Evolutionary conservation across 2,329 filamentous ascomycete species (phyloP), one percentile per base, ranked within the genome.

Genomic region (Ilyonectria destructans): DNA sequence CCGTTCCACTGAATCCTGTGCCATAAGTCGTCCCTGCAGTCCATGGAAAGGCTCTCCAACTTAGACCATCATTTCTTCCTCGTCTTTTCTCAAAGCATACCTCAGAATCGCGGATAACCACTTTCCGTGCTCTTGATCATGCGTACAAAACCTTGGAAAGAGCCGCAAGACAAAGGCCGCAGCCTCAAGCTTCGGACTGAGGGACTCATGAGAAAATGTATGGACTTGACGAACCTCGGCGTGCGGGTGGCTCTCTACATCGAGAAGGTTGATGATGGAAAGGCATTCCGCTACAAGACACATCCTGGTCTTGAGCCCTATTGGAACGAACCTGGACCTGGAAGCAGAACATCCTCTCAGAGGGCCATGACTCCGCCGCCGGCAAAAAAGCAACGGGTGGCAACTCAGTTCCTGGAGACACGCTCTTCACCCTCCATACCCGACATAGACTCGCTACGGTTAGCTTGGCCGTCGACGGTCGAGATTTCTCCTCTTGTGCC

Each of bases 221-320:
- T 51, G 2, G 19, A 60, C 10, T 45, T 60, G 10, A 23, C 29
- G 2, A 51, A 49, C 26, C 57, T 60, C 7, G 19, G 45, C 4
- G n/a, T 37, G 6, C 8, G 8, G 19, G 57, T 60, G 19, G 45
- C 45, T 35, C 29, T 60, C 45, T 51, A 51, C 19, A 51, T 60
- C 2, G 7, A 60, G 21, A 60, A 26, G n/a, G 31, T 37, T 12
- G 8, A 52, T 35, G 17, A 17, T 51, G 4, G 10, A 60, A 60
- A 40, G 31, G 10, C 29, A 35, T 37, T 51, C 12, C n/a, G 9
- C 6, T 58, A 51, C 6, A 58, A 45, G 35, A 58, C 9, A 45
- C 9, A 58, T 31, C 6, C 21, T 46, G 6, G 31, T 31, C 15
- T 58, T 12, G 6, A 26, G 35, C 55, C 37, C 9, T 58, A 10